phyloP scores from a whole-genome alignment of 495 filamentous ascomycete genomes.

The Coniosporium apollinis region DNA sequence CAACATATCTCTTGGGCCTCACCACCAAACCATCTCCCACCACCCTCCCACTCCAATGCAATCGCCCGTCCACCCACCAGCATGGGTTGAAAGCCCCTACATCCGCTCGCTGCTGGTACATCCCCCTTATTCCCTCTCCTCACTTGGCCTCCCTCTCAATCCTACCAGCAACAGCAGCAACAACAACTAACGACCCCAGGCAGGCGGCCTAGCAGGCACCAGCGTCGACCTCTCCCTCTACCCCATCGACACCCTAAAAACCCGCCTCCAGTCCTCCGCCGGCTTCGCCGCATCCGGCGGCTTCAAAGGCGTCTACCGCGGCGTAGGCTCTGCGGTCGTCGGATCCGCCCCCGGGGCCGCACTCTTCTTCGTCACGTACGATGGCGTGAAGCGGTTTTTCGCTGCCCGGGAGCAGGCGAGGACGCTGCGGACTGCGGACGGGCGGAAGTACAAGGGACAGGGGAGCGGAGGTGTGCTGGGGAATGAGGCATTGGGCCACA shows the following conservation, averaged over 20 bases:
- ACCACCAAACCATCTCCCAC: no score
- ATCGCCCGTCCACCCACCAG: no score
- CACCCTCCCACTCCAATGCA: no score
- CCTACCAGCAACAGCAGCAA: slow-evolving; percentile 67
- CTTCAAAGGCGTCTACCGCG: slow-evolving; percentile 55
- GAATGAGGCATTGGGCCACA: slow-evolving; percentile 41
- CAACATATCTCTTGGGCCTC: no score
- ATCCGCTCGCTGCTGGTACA: slow-evolving; percentile 29
- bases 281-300: slow-evolving; percentile 66
- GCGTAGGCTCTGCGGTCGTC: slow-evolving; percentile 53
- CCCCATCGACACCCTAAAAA: slow-evolving; percentile 29
- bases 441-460: no score
- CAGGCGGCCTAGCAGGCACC: slow-evolving; percentile 26
- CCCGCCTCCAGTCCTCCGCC: slow-evolving; percentile 67
- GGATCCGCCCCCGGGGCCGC: slow-evolving; percentile 96
- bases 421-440: no score
- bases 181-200: slow-evolving; percentile 21
- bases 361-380: slow-evolving; percentile 97
- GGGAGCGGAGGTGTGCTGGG: no score
- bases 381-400: slow-evolving; percentile 44
- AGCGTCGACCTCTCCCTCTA: slow-evolving; percentile 27
- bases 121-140: slow-evolving; percentile 4
- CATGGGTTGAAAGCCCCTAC: slow-evolving; percentile 27
- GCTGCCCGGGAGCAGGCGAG: no score
- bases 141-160: slow-evolving; percentile 27